A percentile compares a stretch with the other conserved stretches of the same genome.
Evolutionary conservation across 2,329 filamentous ascomycete species (phyloP).

Genomic region (Penicillium verrucosum): DNA sequence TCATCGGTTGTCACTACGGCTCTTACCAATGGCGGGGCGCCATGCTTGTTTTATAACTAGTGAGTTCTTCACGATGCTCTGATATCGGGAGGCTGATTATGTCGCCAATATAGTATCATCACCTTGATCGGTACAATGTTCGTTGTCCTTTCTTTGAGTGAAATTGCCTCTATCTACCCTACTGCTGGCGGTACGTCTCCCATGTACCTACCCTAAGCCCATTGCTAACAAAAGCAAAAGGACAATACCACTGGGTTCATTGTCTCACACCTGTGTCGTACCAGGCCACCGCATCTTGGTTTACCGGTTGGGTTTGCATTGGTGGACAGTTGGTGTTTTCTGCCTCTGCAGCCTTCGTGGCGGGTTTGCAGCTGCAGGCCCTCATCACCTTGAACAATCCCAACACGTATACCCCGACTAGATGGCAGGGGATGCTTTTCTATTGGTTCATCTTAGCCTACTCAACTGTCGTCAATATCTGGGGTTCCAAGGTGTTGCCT

Average conservation of each 20-base stretch:
- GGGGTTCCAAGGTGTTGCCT: slow-evolving; percentile 31
- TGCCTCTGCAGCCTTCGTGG: slow-evolving; percentile 49
- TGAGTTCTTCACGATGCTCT: not conserved
- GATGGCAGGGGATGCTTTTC: slow-evolving; percentile 43
- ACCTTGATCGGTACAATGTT: slow-evolving; percentile 43
- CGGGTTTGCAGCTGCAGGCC: slow-evolving; percentile 45
- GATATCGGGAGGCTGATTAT: not conserved
- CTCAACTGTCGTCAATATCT: slow-evolving; percentile 44
- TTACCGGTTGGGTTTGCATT: slow-evolving; percentile 48
- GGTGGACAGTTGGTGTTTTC: slow-evolving; percentile 48
- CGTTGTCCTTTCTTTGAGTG: slow-evolving; percentile 41
- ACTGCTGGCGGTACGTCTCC: slow-evolving; percentile 23
- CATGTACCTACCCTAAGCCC: not conserved
- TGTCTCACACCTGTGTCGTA: slow-evolving; percentile 36
- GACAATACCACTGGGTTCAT: slow-evolving; percentile 49
- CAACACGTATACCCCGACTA: slow-evolving; percentile 41
- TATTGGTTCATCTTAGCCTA: slow-evolving; percentile 39
- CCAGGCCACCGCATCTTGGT: slow-evolving; percentile 40
- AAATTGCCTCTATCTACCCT: slow-evolving; percentile 38
- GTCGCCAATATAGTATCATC: slow-evolving; percentile 33
- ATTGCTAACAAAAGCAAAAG: slow-evolving; percentile 17
- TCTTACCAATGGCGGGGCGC: slow-evolving; percentile 45
- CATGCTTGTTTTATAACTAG: slow-evolving; percentile 24
- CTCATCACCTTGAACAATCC: slow-evolving; percentile 43
- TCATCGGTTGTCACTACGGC: slow-evolving; percentile 46